A percentile compares a stretch with the other conserved stretches of the same genome.
Evolutionary conservation across 305 asterid genomes (phyloP).

Genomic region (Solanum aculeatissimum): DNA sequence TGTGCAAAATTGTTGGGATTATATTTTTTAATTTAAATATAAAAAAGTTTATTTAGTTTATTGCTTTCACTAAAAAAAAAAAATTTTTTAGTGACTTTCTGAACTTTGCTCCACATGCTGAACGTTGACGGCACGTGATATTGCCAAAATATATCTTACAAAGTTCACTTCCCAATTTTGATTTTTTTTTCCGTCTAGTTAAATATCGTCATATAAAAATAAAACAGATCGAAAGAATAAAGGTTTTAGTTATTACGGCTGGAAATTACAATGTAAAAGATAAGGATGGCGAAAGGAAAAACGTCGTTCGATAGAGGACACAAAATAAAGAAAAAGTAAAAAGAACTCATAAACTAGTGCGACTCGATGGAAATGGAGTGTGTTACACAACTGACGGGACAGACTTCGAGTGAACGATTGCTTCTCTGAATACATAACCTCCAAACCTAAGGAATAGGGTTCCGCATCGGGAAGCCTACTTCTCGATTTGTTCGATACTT

Average conservation of each 20-base stretch:
- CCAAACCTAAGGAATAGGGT: no score
- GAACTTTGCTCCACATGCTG: not conserved
- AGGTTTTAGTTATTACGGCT: not conserved
- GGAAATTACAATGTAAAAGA: no score
- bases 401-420: no score
- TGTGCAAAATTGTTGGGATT: not conserved
- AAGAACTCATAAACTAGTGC: no score
- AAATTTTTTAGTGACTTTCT: not conserved
- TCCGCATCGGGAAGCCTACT: no score
- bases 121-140: conserved; percentile 4
- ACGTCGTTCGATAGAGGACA: no score
- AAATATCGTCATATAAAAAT: not conserved
- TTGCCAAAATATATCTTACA: not conserved
- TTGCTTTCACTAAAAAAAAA: not conserved
- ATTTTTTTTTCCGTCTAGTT: not conserved
- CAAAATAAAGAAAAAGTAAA: no score
- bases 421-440: no score
- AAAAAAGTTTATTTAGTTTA: not conserved
- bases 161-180: not conserved
- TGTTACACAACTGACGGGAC: no score
- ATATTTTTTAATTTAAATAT: not conserved
- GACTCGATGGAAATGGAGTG: no score
- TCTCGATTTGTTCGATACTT: no score
- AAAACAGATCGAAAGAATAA: not conserved
- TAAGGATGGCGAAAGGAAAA: no score